Evolutionary conservation across 2,329 filamentous ascomycete species (phyloP), one percentile per base, ranked within the genome.

Genomic region (Rhinocladiella mackenziei): DNA sequence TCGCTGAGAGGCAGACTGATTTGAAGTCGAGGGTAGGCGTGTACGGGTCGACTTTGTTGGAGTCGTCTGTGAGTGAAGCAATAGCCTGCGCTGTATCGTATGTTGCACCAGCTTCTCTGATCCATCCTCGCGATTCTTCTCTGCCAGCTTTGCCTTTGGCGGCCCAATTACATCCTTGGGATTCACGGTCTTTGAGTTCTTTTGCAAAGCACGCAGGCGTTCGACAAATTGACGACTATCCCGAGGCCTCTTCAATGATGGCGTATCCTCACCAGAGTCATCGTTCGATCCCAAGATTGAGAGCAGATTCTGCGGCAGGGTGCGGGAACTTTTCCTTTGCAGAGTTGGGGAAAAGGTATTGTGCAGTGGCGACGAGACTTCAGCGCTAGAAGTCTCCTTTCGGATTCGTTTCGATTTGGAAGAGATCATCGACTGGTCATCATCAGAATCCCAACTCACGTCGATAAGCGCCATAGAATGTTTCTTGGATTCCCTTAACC

Each of bases 381-480:
- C n/a, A n/a, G n/a, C n/a, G n/a, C n/a, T n/a, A n/a, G n/a, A n/a
- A n/a, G n/a, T n/a, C n/a, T n/a, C n/a, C n/a, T n/a, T n/a, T n/a
- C n/a, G n/a, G n/a, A n/a, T n/a, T n/a, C n/a, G n/a, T n/a, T n/a
- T n/a, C n/a, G n/a, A n/a, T n/a, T n/a, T n/a, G n/a, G n/a, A 13
- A 42, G 20, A 14, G 17, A 4, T 13, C 9, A 13, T 17, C 22
- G 20, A 22, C 13, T 11, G n/a, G 8, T 41, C 40, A 7, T 34
- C 45, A 37, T 1, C 36, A 3, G 39, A 44, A 26, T 26, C 25
- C 19, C 28, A 38, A 17, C 20, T 36, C 14, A 39, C 13, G 15
- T 50, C 39, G 9, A 50, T 38, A 13, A 50, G 20, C 5, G 38
- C 43, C 26, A 43, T 19, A 5, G 47, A 50, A 20, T 32, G 36